phyloP scores from a whole-genome alignment of 306 rosid species.

The Arachis stenosperma region DNA sequence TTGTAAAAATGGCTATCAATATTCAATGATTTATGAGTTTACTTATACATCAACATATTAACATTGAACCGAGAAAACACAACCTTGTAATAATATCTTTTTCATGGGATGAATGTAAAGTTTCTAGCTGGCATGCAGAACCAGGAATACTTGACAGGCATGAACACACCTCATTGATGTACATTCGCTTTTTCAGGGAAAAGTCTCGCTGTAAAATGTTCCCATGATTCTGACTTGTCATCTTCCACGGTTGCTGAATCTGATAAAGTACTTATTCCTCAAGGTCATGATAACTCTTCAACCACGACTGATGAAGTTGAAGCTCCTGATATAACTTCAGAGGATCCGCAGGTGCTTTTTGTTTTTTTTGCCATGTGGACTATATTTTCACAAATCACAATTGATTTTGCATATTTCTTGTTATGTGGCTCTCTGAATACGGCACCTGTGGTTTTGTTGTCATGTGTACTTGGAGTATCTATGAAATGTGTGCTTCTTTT shows the following conservation, averaged over 20 bases:
- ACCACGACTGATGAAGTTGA: constrained; percentile 60
- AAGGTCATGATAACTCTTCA: constrained; percentile 58
- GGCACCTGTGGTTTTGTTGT: constrained; percentile 5
- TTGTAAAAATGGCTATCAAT: constrained; percentile 20
- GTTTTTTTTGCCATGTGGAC: constrained; percentile 14
- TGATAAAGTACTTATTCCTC: constrained; percentile 73
- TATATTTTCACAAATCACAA: constrained; percentile 20
- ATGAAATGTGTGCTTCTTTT: constrained; percentile 15
- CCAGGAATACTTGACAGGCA: neutral
- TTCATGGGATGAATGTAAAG: constrained; percentile 32
- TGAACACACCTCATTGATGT: constrained; percentile 33
- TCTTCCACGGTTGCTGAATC: constrained; percentile 69
- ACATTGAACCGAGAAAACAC: constrained; percentile 24
- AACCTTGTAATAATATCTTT: constrained; percentile 17
- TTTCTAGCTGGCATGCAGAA: constrained; percentile 28
- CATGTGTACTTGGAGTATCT: constrained; percentile 20
- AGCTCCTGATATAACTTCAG: constrained; percentile 49
- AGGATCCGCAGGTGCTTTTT: constrained; percentile 67
- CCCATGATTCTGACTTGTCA: constrained; percentile 66
- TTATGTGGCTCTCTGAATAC: constrained; percentile 1
- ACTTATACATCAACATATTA: constrained; percentile 14
- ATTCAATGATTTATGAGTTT: constrained; percentile 21
- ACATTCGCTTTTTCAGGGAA: constrained; percentile 62
- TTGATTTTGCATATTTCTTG: constrained; percentile 32
- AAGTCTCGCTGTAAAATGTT: constrained; percentile 58